Base-by-base conservation (phyloP, 257 asterid species). In the Plantago ovata region DNA sequence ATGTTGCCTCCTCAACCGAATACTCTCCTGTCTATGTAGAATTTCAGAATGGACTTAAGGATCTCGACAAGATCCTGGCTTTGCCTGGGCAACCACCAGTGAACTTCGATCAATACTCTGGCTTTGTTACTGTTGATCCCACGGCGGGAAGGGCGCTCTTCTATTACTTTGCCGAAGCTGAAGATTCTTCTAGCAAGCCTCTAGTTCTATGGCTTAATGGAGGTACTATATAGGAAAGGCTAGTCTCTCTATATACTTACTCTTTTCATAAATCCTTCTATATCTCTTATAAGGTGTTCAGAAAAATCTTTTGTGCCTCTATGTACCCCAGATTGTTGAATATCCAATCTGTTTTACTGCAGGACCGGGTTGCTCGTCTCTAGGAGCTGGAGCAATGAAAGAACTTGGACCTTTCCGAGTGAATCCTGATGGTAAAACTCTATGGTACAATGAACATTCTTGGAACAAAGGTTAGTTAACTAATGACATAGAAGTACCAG, bases 161-260 rank as follows among this genome's bases (percentile, higher is more conserved):
- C 38, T 18, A 55, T 16, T 55, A 23, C 23, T 38, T 55, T n/a
- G 19, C 9, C 22, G 60, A 55, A 24, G 41, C 46, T 55, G 46
- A 55, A n/a, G 60, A 55, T n/a, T 36, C 60, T 36, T 55, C 60
- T n/a, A 38, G 13, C 46, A 55, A 36, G 46, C 60, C 46, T 16
- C 60, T 55, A 4, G 60, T 38, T 2, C 45, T 55, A 3, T 55
- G 60, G 60, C 60, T 55, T 11, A 55, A 55, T 55, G 60, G 60
- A 36, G 46, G 60, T 38, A 28, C 16, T 2, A n/a, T n/a, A n/a
- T n/a, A n/a, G n/a, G n/a, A n/a, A n/a, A n/a, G n/a, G n/a, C n/a
- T n/a, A n/a, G n/a, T n/a, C n/a, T n/a, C n/a, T n/a, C n/a, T n/a
- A n/a, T n/a, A n/a, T n/a, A n/a, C n/a, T n/a, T n/a, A n/a, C n/a